Conservation (phyloP, 2,329 filamentous ascomycete genomes). For the Aspergillus uvarum region DNA sequence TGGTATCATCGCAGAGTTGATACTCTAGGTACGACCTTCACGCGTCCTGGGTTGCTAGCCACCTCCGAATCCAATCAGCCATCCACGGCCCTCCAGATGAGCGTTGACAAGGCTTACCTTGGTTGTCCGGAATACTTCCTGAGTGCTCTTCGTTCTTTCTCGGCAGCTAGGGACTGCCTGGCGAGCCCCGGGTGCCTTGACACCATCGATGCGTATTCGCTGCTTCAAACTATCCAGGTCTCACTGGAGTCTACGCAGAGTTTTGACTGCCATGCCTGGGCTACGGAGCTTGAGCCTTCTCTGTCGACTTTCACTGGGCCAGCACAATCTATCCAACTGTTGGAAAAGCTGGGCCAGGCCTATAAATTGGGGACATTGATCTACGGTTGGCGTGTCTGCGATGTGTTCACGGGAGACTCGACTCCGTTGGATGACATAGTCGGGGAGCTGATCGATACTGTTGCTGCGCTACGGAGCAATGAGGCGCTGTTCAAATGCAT, state of each 20-base stretch:
- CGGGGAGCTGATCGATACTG: slow-evolving; percentile 4
- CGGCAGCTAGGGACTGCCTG: slow-evolving; percentile 8
- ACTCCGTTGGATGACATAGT: background rate
- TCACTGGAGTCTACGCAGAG: slow-evolving; percentile 1
- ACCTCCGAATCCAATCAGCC: background rate
- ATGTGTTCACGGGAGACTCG: background rate
- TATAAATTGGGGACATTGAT: slow-evolving; percentile 17
- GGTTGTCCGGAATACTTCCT: slow-evolving; percentile 15
- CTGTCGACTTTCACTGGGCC: background rate
- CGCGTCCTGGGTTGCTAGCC: background rate
- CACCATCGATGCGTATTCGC: background rate
- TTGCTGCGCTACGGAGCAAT: slow-evolving; percentile 10
- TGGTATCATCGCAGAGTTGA: background rate
- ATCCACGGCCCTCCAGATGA: background rate
- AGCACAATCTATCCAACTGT: background rate
- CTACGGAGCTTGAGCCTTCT: background rate
- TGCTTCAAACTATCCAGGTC: background rate
- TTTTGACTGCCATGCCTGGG: slow-evolving; percentile 9
- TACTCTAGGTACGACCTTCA: background rate
- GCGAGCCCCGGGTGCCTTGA: background rate
- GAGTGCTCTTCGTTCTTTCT: slow-evolving; percentile 13
- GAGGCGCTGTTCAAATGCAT: slow-evolving; percentile 23
- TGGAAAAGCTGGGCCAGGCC: slow-evolving; percentile 8
- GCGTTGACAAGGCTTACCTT: slow-evolving; percentile 12
- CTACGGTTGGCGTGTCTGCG: slow-evolving; percentile 15